Base-by-base conservation (phyloP, 1,284 basidiomycete species). In the Cutaneotrichosporon mucoides region DNA sequence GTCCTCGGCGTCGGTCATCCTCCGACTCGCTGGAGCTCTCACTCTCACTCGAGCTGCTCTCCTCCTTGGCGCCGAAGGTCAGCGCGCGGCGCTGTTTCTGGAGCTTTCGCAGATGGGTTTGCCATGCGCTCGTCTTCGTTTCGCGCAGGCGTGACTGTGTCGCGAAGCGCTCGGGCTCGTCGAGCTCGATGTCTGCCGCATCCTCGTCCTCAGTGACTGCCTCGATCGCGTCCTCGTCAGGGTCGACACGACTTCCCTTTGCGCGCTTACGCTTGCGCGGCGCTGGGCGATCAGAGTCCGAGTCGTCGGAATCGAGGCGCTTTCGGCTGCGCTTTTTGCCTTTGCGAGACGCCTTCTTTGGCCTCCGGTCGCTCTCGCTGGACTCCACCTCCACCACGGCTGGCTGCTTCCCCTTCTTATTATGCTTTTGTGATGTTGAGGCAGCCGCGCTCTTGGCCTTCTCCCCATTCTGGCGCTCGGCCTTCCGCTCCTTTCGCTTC, bases 171-270 rank as follows among this genome's bases (percentile, higher is more conserved):
- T 72, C 69, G 7, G 73, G 70, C 50, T 70, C 63, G 60, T 76
- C 75, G 59, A 73, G 58, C 46, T 87, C 83, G n/a, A 88, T 77
- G 60, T 86, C 86, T 37, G 84, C 81, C 34, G 83, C 69, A 62
- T 84, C 81, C 46, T 80, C 81, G 47, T 83, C 80, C 15, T 79
- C 81, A 4, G 83, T 59, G 24, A 24, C 24, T 24, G 24, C 24
- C 24, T 24, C 24, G 24, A 24, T 24, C 24, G 24, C 24, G 44
- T 62, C 64, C 6, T 59, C 55, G 15, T 68, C 65, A 3, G 42
- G 15, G n/a, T 36, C 12, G 15, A n/a, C 15, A 11, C 43, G 43
- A 6, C 43, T n/a, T 6, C 24, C 24, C 24, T 24, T 24, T 24
- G 24, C 24, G 24, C 24, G 24, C 24, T 24, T 24, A 24, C 24